phyloP scores from a whole-genome alignment of 2,329 filamentous ascomycete species.

The Anisogramma anomala region DNA sequence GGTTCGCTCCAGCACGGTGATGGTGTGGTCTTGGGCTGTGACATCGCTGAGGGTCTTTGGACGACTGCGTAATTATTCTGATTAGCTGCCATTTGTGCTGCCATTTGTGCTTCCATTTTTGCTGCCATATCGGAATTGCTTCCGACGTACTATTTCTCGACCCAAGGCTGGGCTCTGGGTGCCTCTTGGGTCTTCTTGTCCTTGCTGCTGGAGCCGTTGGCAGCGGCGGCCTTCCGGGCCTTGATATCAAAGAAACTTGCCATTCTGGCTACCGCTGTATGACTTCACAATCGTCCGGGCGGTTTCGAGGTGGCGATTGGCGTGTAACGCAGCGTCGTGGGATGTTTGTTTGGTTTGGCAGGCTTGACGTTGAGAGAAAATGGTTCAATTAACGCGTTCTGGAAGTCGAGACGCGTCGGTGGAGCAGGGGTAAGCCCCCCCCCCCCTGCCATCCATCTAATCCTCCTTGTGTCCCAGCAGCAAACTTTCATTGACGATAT shows the following conservation, averaged over 20 bases:
- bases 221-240: slow-evolving; percentile 68
- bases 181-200: slow-evolving; percentile 51
- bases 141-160: slow-evolving; percentile 82
- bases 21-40: slow-evolving; percentile 92
- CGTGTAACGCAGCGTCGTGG: neutral
- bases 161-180: slow-evolving; percentile 76
- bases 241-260: slow-evolving; percentile 93
- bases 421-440: no score
- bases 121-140: neutral
- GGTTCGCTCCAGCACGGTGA: slow-evolving; percentile 82
- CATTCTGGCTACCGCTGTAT: slow-evolving; percentile 39
- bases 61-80: slow-evolving; percentile 45
- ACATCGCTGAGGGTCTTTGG: slow-evolving; percentile 92
- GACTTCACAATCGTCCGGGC: neutral
- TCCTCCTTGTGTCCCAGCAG: no score
- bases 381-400: no score
- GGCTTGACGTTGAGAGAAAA: no score
- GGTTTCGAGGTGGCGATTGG: no score
- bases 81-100: slow-evolving; percentile 13
- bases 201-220: slow-evolving; percentile 51
- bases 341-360: no score
- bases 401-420: no score
- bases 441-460: no score
- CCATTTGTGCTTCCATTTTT: no score
- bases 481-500: no score